Percentiles rank a stretch among this genome's conserved stretches.
Conservation (phyloP, 768 basidiomycete species). For the Cystobasidium ongulense region DNA sequence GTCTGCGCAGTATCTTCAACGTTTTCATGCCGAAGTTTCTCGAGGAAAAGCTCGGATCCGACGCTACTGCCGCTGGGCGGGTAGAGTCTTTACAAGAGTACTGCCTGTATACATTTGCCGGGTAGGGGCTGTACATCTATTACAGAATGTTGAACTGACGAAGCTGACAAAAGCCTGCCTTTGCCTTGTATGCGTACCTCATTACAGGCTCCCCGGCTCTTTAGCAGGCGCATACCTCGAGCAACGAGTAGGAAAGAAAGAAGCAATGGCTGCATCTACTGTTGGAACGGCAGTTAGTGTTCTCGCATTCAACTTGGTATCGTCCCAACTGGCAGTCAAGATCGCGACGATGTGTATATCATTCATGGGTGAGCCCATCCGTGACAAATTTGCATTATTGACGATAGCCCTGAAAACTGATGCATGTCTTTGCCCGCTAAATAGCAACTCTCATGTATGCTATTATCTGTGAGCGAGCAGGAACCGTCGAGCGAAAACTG, state of each 20-base stretch:
- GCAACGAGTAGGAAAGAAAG: slow-evolving; percentile 55
- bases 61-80: slow-evolving; percentile 46
- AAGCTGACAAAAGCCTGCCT: neutral
- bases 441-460: slow-evolving; percentile 51
- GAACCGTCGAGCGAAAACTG: neutral
- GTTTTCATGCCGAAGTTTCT: slow-evolving; percentile 79
- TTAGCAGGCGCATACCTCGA: slow-evolving; percentile 81
- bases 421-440: slow-evolving; percentile 47
- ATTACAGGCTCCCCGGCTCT: slow-evolving; percentile 35
- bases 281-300: slow-evolving; percentile 69
- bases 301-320: slow-evolving; percentile 58
- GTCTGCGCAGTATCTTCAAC: slow-evolving; percentile 86
- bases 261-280: slow-evolving; percentile 67
- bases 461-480: slow-evolving; percentile 34
- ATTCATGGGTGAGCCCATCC: neutral
- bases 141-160: neutral
- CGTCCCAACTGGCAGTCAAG: slow-evolving; percentile 53
- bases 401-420: slow-evolving; percentile 68
- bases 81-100: slow-evolving; percentile 68
- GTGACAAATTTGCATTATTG: neutral
- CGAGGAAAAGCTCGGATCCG: slow-evolving; percentile 52
- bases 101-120: slow-evolving; percentile 73
- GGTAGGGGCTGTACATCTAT: slow-evolving; percentile 50
- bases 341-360: slow-evolving; percentile 52
- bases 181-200: neutral